Percentiles rank a stretch among this genome's conserved stretches.
phyloP scores from a whole-genome alignment of 139 green algal genomes.

The Chlamydomonas applanata region DNA sequence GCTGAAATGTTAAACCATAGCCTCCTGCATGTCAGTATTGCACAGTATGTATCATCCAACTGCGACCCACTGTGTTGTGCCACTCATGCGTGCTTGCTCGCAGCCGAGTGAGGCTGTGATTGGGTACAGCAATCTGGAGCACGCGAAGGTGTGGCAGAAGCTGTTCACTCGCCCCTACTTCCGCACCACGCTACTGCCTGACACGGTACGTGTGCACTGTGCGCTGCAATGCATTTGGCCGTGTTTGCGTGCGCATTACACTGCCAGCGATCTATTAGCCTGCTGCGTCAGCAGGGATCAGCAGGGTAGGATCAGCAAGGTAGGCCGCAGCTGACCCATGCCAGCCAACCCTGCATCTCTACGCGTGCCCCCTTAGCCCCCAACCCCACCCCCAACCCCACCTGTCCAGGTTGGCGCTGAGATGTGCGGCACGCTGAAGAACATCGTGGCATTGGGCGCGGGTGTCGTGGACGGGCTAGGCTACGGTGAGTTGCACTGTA shows the following conservation, averaged over 20 bases:
- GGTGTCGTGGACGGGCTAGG: conserved; percentile 74
- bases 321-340: not conserved
- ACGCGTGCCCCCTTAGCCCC: not conserved
- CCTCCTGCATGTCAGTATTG: too few relatives aligned
- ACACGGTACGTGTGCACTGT: conserved; percentile 29
- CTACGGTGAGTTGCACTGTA: conserved; percentile 22
- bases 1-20: too few relatives aligned
- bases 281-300: conserved; percentile 58
- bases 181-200: conserved; percentile 47
- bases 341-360: not conserved
- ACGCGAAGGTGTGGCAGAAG: conserved; percentile 54
- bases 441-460: conserved; percentile 74
- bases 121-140: conserved; percentile 51
- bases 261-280: not conserved
- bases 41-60: too few relatives aligned
- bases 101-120: conserved; percentile 75
- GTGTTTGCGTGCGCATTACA: not conserved
- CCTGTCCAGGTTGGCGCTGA: conserved; percentile 32
- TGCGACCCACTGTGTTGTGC: too few relatives aligned
- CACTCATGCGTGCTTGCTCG: conserved; percentile 8
- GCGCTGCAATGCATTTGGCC: not conserved
- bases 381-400: not conserved
- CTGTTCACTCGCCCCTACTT: conserved; percentile 70
- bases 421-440: conserved; percentile 82
- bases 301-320: conserved; percentile 7